Evolutionary conservation across 495 filamentous ascomycete species (phyloP).

Genomic region (Trichoderma gamsii): DNA sequence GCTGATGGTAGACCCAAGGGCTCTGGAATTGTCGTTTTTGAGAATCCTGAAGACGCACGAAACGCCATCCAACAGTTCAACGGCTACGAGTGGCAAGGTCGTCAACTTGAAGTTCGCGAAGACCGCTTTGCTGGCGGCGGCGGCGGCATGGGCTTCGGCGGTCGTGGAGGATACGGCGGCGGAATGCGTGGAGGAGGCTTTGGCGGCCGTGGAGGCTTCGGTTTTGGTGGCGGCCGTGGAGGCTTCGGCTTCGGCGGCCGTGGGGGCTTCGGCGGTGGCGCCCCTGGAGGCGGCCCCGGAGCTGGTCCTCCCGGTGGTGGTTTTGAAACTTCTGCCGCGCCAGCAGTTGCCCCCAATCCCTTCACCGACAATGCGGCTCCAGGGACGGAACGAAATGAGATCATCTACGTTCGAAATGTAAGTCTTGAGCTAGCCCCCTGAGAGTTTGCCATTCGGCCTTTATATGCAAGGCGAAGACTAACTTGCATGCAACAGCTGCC

Average conservation of each 20-base stretch:
- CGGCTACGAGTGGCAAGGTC: constrained; percentile 97
- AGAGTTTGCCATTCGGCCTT: background rate
- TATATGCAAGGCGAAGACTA: constrained; percentile 18
- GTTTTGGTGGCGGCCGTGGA: constrained; percentile 50
- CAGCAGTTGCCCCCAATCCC: constrained; percentile 65
- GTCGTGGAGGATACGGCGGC: constrained; percentile 49
- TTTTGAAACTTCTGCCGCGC: constrained; percentile 36
- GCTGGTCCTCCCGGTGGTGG: constrained; percentile 37
- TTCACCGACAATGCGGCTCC: constrained; percentile 93
- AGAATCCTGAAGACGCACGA: constrained; percentile 86
- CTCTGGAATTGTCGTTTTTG: constrained; percentile 94
- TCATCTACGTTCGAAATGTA: constrained; percentile 96
- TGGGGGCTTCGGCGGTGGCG: constrained; percentile 30
- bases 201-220: constrained; percentile 52
- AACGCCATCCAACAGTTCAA: constrained; percentile 97
- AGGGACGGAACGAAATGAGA: constrained; percentile 73
- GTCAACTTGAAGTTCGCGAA: constrained; percentile 87
- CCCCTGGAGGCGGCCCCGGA: constrained; percentile 45
- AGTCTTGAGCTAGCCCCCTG: constrained; percentile 36
- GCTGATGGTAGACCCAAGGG: constrained; percentile 92
- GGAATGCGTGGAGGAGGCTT: constrained; percentile 48
- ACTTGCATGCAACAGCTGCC: constrained; percentile 59
- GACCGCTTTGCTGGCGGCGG: constrained; percentile 77
- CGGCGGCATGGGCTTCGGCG: constrained; percentile 44
- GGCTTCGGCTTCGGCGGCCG: constrained; percentile 33